These are phyloP conservation scores for Babesia caballi DNA, from an alignment of 169 alveolate genomes.

Conservation along the genomic window DNA sequence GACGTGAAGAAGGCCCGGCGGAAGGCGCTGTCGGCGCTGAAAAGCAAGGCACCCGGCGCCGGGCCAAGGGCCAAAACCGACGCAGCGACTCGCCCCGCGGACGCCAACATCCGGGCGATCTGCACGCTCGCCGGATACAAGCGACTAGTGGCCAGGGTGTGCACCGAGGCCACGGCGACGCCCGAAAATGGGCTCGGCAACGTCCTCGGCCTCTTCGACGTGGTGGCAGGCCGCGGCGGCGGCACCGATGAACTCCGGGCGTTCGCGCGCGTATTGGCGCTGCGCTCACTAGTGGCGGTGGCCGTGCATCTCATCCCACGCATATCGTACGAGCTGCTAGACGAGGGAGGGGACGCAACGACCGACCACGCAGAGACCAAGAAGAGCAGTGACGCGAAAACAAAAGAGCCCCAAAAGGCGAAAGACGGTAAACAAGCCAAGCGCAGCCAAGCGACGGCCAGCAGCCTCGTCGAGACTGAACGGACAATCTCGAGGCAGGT, in stretches of 20 bases:
- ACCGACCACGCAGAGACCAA: not conserved
- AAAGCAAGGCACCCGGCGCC: not conserved
- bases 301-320: slow-evolving; percentile 52
- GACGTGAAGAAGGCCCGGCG: slow-evolving; percentile 13
- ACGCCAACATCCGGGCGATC: not conserved
- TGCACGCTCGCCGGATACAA: slow-evolving; percentile 44
- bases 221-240: slow-evolving; percentile 39
- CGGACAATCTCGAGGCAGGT: not conserved
- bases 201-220: slow-evolving; percentile 28
- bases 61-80: not conserved
- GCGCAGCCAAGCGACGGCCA: not conserved
- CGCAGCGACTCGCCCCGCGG: not conserved
- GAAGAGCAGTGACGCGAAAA: not conserved
- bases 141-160: slow-evolving; percentile 30
- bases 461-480: slow-evolving; percentile 21
- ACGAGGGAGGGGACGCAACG: slow-evolving; percentile 12
- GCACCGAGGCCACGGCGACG: slow-evolving; percentile 48
- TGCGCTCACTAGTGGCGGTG: slow-evolving; percentile 56
- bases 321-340: slow-evolving; percentile 42
- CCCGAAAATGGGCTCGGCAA: slow-evolving; percentile 45
- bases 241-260: slow-evolving; percentile 24
- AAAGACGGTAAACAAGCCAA: not conserved
- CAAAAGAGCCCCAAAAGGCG: not conserved
- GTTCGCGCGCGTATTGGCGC: slow-evolving; percentile 12
- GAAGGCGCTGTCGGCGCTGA: not conserved